Evolutionary conservation across 768 basidiomycete species (phyloP).

Genomic region (Pleurotus cornucopiae): DNA sequence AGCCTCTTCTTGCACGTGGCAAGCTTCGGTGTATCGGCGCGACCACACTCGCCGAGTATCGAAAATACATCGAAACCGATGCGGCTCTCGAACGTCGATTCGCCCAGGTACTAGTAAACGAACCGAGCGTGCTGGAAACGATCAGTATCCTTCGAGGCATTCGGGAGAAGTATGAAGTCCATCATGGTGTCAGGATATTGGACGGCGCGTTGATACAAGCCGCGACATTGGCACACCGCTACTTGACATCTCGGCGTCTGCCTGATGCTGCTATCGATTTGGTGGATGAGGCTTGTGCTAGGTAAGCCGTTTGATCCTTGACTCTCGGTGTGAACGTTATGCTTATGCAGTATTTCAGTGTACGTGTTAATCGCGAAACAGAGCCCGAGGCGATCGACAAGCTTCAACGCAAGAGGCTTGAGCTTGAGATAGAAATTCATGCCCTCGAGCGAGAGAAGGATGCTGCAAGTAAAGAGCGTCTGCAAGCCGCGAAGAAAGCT

Average conservation of each 20-base stretch:
- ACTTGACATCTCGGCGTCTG: slow-evolving; percentile 75
- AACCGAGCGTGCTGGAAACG: slow-evolving; percentile 84
- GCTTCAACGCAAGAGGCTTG: slow-evolving; percentile 82
- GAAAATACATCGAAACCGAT: slow-evolving; percentile 91
- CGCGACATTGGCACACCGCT: slow-evolving; percentile 89
- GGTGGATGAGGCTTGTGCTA: slow-evolving; percentile 89
- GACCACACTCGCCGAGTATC: slow-evolving; percentile 88
- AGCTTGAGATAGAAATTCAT: slow-evolving; percentile 93
- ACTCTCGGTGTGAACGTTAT: no score
- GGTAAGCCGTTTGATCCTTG: slow-evolving; percentile 35
- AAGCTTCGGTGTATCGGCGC: slow-evolving; percentile 79
- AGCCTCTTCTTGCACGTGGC: slow-evolving; percentile 86
- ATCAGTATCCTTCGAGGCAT: slow-evolving; percentile 94
- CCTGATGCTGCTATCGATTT: slow-evolving; percentile 90
- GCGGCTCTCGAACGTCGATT: slow-evolving; percentile 89
- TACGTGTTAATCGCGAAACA: slow-evolving; percentile 91
- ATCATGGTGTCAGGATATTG: slow-evolving; percentile 85
- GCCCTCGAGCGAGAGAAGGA: slow-evolving; percentile 94
- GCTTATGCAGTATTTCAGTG: slow-evolving; percentile 33
- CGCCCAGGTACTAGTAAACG: slow-evolving; percentile 90
- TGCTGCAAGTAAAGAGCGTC: slow-evolving; percentile 78
- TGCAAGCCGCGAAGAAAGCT: slow-evolving; percentile 67
- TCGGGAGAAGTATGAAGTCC: slow-evolving; percentile 89
- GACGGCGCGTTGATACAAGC: slow-evolving; percentile 88
- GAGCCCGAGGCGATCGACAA: slow-evolving; percentile 92